These are phyloP conservation scores for Thermomyces lanuginosus DNA, from an alignment of 2,329 filamentous ascomycete genomes.

Conservation along the genomic window DNA sequence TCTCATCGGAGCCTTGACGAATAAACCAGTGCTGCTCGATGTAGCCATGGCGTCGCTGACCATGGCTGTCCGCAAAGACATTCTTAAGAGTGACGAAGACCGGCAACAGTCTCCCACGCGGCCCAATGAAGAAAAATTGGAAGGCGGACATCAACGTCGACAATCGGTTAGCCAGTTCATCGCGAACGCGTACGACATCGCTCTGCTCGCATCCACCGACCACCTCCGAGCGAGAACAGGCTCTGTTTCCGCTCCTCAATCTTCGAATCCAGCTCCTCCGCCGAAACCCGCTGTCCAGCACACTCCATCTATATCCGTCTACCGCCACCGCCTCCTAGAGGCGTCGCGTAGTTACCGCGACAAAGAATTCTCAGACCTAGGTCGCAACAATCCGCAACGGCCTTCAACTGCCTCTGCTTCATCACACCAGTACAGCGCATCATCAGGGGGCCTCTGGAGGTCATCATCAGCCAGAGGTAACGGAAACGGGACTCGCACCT, in stretches of 20 bases:
- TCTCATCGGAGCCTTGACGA: constrained; percentile 76
- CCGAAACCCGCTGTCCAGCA: constrained; percentile 8
- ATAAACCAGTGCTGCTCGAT: constrained; percentile 79
- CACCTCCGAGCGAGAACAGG: constrained; percentile 43
- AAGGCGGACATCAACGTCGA: constrained; percentile 6
- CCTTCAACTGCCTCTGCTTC: too few relatives aligned
- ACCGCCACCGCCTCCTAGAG: constrained; percentile 16
- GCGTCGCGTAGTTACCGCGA: constrained; percentile 7
- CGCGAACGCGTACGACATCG: constrained; percentile 42
- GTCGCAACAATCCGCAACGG: constrained; percentile 5
- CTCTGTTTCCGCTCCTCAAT: too few relatives aligned
- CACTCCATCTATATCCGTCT: constrained; percentile 13
- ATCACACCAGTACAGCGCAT: constrained; percentile 5
- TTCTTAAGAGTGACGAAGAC: constrained; percentile 8
- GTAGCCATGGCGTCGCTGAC: constrained; percentile 82
- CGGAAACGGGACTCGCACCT: background rate
- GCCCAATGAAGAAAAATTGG: constrained; percentile 3
- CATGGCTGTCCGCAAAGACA: constrained; percentile 53
- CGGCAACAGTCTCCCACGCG: constrained; percentile 3
- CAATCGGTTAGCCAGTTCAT: constrained; percentile 18
- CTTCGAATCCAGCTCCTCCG: constrained; percentile 18
- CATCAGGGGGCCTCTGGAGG: constrained; percentile 20
- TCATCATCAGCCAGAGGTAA: constrained; percentile 11
- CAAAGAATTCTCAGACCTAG: constrained; percentile 4
- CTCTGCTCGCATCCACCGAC: constrained; percentile 43